Conservation (phyloP, 108 stramenopile species). For the Nitzschia putrida region DNA sequence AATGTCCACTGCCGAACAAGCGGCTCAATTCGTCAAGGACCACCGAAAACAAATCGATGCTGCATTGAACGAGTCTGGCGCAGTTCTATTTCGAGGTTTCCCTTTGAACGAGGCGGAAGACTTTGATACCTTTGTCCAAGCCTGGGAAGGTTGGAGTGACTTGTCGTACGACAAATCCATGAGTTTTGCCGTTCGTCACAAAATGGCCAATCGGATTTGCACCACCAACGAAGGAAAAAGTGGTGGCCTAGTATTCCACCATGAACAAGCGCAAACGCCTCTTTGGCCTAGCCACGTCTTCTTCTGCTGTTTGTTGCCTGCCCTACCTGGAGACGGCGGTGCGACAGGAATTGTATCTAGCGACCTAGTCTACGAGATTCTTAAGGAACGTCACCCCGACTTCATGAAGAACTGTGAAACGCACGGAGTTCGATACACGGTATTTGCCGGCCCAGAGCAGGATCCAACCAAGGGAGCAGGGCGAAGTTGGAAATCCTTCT, state of each 20-base stretch:
- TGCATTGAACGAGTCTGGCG: conserved; percentile 27
- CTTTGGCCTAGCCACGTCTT: conserved; percentile 43
- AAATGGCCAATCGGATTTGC: conserved; percentile 32
- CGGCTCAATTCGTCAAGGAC: conserved; percentile 13
- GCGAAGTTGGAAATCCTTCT: conserved; percentile 39
- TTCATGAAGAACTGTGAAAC: conserved; percentile 30
- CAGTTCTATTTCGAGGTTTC: conserved; percentile 35
- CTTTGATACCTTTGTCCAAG: conserved; percentile 33
- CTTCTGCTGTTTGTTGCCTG: conserved; percentile 37
- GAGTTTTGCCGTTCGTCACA: conserved; percentile 31
- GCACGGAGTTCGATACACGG: conserved; percentile 32
- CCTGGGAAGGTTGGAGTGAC: conserved; percentile 27
- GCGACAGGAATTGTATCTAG: conserved; percentile 32
- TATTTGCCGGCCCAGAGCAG: conserved; percentile 28
- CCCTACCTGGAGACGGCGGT: background rate
- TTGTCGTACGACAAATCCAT: conserved; percentile 36
- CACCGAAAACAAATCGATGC: conserved; percentile 19
- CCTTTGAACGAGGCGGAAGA: conserved; percentile 10
- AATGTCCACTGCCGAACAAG: conserved; percentile 2
- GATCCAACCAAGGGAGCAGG: conserved; percentile 35
- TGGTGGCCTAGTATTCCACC: conserved; percentile 41
- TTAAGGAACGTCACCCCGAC: conserved; percentile 18
- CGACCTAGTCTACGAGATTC: conserved; percentile 23
- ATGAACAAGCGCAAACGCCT: conserved; percentile 43
- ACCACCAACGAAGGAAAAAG: conserved; percentile 42